phyloP scores from a whole-genome alignment of 2,329 filamentous ascomycete species.

The Ascochyta pisi region DNA sequence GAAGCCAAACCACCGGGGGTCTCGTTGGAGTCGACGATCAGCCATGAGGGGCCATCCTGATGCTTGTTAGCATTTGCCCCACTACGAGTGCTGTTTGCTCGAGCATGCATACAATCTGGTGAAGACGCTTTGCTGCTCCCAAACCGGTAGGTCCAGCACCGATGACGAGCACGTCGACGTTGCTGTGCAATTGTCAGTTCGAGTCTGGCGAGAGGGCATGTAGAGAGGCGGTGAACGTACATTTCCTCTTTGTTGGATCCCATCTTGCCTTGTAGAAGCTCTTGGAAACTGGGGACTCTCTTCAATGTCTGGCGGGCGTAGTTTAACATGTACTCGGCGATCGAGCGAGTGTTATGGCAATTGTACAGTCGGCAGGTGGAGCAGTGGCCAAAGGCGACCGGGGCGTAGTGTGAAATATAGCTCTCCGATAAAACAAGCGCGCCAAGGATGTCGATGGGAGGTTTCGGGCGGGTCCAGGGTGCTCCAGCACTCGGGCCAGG shows the following conservation, averaged over 20 bases:
- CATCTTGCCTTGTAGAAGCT: constrained; percentile 50
- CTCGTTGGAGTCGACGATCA: constrained; percentile 92
- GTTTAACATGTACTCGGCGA: constrained; percentile 47
- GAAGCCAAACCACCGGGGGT: constrained; percentile 94
- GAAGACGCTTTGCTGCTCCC: constrained; percentile 95
- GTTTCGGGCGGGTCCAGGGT: constrained; percentile 20
- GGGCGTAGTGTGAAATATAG: constrained; percentile 33
- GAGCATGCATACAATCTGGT: constrained; percentile 83
- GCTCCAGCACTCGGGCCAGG: constrained; percentile 12
- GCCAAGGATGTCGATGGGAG: constrained; percentile 35
- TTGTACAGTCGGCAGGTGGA: constrained; percentile 18
- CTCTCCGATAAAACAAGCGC: constrained; percentile 29
- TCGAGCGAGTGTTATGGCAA: constrained; percentile 26
- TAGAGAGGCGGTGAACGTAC: constrained; percentile 46
- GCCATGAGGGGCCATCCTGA: constrained; percentile 90
- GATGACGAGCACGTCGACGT: constrained; percentile 97
- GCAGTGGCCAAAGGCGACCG: constrained; percentile 24
- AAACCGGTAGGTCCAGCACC: constrained; percentile 97
- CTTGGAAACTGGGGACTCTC: constrained; percentile 52
- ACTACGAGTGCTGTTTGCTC: background rate
- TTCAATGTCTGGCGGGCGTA: constrained; percentile 50
- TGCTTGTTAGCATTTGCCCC: constrained; percentile 35
- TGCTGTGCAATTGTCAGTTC: constrained; percentile 60
- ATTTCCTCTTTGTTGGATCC: constrained; percentile 51
- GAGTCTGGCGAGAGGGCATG: constrained; percentile 9